A percentile compares a stretch with the other conserved stretches of the same genome.
phyloP scores from a whole-genome alignment of 192 early-diverging fungal species.

The Spizellomyces sp. region DNA sequence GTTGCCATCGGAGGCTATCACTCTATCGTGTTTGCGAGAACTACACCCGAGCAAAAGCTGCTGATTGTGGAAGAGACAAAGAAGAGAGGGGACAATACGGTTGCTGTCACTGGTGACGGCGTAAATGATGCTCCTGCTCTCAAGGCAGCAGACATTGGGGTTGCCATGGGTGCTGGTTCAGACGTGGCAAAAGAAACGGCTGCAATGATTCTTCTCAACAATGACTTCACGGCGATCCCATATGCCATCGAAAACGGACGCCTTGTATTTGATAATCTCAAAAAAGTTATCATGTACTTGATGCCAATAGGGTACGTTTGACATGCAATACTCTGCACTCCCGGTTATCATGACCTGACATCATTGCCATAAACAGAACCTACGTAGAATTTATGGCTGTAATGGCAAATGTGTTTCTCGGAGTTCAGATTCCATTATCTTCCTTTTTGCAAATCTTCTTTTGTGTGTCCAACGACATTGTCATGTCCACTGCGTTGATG shows the following conservation, averaged over 20 bases:
- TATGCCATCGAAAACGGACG: constrained; percentile 82
- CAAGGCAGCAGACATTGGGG: constrained; percentile 84
- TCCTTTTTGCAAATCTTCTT: constrained; percentile 60
- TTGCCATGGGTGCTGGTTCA: constrained; percentile 84
- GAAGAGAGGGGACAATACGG: constrained; percentile 67
- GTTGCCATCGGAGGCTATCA: constrained; percentile 56
- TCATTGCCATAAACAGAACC: constrained; percentile 16
- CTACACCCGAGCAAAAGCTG: constrained; percentile 86
- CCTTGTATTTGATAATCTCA: constrained; percentile 82
- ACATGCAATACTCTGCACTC: neutral
- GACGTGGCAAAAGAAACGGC: constrained; percentile 63
- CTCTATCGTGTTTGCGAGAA: constrained; percentile 88
- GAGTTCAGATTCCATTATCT: constrained; percentile 76
- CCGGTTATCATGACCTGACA: neutral
- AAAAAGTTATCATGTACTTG: constrained; percentile 84
- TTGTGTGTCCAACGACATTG: constrained; percentile 56
- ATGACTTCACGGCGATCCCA: constrained; percentile 67
- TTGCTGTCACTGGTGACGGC: constrained; percentile 93
- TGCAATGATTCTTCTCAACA: constrained; percentile 50
- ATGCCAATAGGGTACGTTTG: constrained; percentile 59
- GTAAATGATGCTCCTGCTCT: constrained; percentile 93
- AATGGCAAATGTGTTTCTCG: constrained; percentile 76
- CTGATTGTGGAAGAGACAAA: constrained; percentile 60
- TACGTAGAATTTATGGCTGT: constrained; percentile 77
- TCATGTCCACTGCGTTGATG: constrained; percentile 70